A percentile compares a stretch with the other conserved stretches of the same genome.
Evolutionary conservation across 768 basidiomycete genomes (phyloP).

Genomic region (Mrakia gelida): DNA sequence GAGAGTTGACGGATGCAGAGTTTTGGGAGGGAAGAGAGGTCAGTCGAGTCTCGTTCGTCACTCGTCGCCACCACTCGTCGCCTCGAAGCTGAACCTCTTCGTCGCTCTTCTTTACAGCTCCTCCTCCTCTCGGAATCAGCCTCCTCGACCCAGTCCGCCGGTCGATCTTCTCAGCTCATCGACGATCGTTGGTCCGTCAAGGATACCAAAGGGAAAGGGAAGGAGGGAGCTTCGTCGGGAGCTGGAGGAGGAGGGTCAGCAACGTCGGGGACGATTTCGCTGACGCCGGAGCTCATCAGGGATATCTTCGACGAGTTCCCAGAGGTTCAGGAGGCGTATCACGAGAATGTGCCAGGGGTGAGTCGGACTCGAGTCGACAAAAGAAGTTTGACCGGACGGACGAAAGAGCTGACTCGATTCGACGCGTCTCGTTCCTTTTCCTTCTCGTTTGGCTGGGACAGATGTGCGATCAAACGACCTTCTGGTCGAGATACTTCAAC

Average conservation of each 20-base stretch:
- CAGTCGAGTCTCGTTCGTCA: slow-evolving; percentile 27
- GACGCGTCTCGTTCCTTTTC: not conserved
- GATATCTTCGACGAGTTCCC: slow-evolving; percentile 99
- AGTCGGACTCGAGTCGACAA: slow-evolving; percentile 12
- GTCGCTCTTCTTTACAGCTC: slow-evolving; percentile 52
- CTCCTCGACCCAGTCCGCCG: slow-evolving; percentile 42
- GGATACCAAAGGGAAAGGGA: slow-evolving; percentile 23
- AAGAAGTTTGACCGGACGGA: no score
- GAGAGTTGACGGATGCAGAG: slow-evolving; percentile 83
- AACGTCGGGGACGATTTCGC: slow-evolving; percentile 32
- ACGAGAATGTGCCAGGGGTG: slow-evolving; percentile 85
- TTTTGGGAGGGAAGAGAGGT: slow-evolving; percentile 98
- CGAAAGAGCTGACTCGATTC: not conserved
- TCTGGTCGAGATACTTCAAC: slow-evolving; percentile 96
- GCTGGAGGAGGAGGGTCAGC: not conserved
- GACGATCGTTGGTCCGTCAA: slow-evolving; percentile 48
- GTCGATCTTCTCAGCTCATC: slow-evolving; percentile 43
- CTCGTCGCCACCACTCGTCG: not conserved
- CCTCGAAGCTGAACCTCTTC: not conserved
- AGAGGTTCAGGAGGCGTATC: slow-evolving; percentile 85
- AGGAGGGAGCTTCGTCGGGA: slow-evolving; percentile 4
- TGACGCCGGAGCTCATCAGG: slow-evolving; percentile 62
- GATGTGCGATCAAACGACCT: slow-evolving; percentile 72
- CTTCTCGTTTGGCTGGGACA: not conserved
- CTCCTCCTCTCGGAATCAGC: slow-evolving; percentile 60